Evolutionary conservation across 75 land plant genomes (phyloP), one percentile per base, ranked within the genome.

Genomic region (Picea sitchensis): DNA sequence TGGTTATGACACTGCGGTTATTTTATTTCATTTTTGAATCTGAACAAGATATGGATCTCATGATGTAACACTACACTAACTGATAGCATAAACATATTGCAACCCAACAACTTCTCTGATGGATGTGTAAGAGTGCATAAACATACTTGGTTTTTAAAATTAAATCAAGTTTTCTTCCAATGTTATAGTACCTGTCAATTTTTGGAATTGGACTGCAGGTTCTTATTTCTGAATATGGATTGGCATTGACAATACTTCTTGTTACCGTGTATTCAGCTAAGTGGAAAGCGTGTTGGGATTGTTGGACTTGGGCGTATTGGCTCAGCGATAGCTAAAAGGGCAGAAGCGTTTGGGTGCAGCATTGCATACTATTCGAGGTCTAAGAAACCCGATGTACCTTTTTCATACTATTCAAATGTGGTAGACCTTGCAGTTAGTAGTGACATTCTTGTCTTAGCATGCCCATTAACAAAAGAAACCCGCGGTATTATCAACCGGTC

Each of bases 271-370:
- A 77, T 84, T 77, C 92, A 96, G 99, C 87, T 93, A 86, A 92
- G 90, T 82, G 95, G 99, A 47, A 96, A 92, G 80, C 79, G 80
- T 59, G 88, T 96, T 14, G 99, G 99, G 20, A 92, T 96, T 74
- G 83, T 94, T 57, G 99, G 99, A 31, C 83, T 94, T 77, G 99
- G 99, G 23, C 87, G 95, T 51, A 96, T 96, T 76, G 99, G 99
- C 20, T 38, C 59, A 12, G 99, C 99, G 20, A 84, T 95, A 63
- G 99, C 99, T 14, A 90, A 82, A 77, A 87, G 99, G 76, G 91
- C 91, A 11, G 94, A 88, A 83, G 95, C 87, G 47, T 88, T 92
- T 62, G 86, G 88, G 21, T 90, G 90, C 83, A 67, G 6, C 11
- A 82, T 92, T 30, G 76, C 77, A 59, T 92, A 90, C 84, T 76